Conservation (phyloP, 2,329 filamentous ascomycete genomes). For the Orbilia quercus region DNA sequence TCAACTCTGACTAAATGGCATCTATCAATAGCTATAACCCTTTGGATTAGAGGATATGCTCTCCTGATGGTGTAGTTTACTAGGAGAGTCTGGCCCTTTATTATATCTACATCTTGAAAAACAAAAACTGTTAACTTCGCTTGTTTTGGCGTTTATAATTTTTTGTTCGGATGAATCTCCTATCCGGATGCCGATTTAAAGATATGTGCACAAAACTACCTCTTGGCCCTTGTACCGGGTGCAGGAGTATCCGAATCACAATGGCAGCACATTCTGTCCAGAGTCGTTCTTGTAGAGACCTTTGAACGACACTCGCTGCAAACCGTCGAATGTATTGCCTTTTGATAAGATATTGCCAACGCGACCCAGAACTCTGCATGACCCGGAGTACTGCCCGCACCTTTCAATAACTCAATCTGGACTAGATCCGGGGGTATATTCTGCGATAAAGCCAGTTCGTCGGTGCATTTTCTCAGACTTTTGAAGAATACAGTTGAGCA, state of each 20-base stretch:
- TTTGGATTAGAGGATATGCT: too few relatives aligned
- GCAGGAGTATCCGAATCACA: conserved; percentile 34
- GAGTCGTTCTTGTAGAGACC: conserved; percentile 20
- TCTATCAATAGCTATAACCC: too few relatives aligned
- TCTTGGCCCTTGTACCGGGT: too few relatives aligned
- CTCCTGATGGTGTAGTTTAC: too few relatives aligned
- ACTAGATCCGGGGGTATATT: conserved; percentile 23
- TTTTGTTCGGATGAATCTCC: too few relatives aligned
- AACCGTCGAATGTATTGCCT: conserved; percentile 34
- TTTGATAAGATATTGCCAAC: conserved; percentile 37
- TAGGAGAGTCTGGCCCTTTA: too few relatives aligned
- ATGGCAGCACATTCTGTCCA: conserved; percentile 52
- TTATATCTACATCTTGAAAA: too few relatives aligned
- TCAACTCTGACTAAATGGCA: too few relatives aligned
- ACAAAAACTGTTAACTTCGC: too few relatives aligned
- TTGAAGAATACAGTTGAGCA: conserved; percentile 10
- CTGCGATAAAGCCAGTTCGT: conserved; percentile 25
- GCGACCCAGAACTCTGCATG: conserved; percentile 41
- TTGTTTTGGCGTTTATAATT: too few relatives aligned
- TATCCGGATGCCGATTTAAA: too few relatives aligned
- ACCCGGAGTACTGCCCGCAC: neutral
- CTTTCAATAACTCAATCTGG: neutral
- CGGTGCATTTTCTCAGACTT: conserved; percentile 45
- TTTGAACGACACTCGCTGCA: conserved; percentile 31
- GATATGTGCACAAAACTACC: too few relatives aligned